These are phyloP conservation scores for Rhizophora apiculata DNA, from an alignment of 345 rosid species.

Conservation along the genomic window DNA sequence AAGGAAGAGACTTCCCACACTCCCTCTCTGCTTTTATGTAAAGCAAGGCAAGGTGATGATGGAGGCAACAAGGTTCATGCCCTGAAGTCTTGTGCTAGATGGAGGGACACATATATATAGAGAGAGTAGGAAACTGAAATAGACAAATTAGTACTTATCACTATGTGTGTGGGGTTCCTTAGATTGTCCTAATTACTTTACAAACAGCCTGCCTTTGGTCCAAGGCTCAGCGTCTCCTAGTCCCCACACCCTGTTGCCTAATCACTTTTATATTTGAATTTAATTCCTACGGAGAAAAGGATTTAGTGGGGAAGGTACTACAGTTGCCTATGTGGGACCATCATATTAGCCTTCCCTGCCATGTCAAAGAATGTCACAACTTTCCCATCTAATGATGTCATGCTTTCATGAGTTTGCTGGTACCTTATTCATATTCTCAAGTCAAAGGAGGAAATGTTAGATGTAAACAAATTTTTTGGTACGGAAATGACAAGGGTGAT, in stretches of 20 bases:
- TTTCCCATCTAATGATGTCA: neutral
- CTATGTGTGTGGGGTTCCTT: neutral
- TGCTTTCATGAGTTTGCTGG: neutral
- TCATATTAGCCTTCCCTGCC: neutral
- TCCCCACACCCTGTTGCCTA: too few relatives aligned
- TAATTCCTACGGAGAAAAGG: neutral
- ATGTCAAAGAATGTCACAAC: neutral
- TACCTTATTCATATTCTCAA: too few relatives aligned
- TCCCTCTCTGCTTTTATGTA: too few relatives aligned
- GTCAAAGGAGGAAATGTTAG: too few relatives aligned
- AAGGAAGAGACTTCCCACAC: too few relatives aligned
- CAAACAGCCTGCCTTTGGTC: neutral
- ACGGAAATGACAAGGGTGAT: too few relatives aligned
- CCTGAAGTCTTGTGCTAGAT: neutral
- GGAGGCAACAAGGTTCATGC: conserved; percentile 25
- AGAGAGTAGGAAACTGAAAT: neutral
- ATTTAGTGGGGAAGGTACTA: neutral
- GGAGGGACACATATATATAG: conserved; percentile 16
- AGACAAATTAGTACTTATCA: conserved; percentile 1
- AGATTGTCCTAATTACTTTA: too few relatives aligned
- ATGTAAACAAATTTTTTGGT: too few relatives aligned
- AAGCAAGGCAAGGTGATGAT: neutral
- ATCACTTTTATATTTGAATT: neutral
- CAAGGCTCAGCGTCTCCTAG: neutral
- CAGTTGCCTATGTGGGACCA: neutral